phyloP scores from a whole-genome alignment of 108 stramenopile species.

The Conticribra guillardii region DNA sequence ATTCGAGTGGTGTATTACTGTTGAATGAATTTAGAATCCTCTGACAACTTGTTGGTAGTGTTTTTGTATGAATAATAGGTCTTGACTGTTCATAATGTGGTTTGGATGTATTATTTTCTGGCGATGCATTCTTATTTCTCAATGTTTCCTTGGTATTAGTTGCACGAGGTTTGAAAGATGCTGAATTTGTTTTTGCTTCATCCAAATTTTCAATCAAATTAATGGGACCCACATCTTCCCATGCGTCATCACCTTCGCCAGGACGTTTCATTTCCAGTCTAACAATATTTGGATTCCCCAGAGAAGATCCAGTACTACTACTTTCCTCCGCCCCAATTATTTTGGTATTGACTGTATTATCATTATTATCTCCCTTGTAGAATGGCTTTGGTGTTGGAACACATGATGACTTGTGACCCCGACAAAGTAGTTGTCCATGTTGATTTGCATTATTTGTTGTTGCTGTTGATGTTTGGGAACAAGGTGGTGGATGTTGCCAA shows the following conservation, averaged over 20 bases:
- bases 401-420: constrained; percentile 19
- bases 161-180: not conserved
- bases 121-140: too few relatives aligned
- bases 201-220: constrained; percentile 13
- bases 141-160: not conserved
- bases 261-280: constrained; percentile 17
- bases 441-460: not conserved
- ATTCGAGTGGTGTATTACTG: too few relatives aligned
- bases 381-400: not conserved
- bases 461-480: not conserved
- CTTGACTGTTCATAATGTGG: too few relatives aligned
- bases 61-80: too few relatives aligned
- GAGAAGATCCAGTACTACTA: not conserved
- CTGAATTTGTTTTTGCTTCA: constrained; percentile 3
- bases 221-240: constrained; percentile 40
- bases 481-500: not conserved
- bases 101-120: too few relatives aligned
- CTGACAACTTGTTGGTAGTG: too few relatives aligned
- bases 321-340: not conserved
- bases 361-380: too few relatives aligned
- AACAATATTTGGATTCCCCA: not conserved
- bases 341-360: too few relatives aligned
- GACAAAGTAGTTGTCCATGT: not conserved
- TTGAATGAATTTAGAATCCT: too few relatives aligned
- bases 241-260: constrained; percentile 3